phyloP scores from a whole-genome alignment of 495 filamentous ascomycete species.

The Filosporella fistucella region DNA sequence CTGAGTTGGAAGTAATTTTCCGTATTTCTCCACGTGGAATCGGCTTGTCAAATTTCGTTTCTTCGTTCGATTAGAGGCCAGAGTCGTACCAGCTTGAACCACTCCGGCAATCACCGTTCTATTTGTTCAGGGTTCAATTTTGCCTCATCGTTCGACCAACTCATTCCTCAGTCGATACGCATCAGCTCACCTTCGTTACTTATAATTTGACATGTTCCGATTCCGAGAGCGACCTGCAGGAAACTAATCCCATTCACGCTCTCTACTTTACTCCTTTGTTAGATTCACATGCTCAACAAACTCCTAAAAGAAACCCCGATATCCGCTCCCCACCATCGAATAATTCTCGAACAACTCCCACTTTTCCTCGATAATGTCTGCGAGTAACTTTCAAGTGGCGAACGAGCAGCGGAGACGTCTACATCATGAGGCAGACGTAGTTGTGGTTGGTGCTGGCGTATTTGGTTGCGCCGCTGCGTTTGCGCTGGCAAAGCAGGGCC shows the following conservation, averaged over 20 bases:
- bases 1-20: no score
- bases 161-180: background rate
- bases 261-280: background rate
- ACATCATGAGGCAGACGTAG: slow-evolving; percentile 67
- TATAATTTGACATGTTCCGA: slow-evolving; percentile 5
- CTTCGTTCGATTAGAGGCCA: no score
- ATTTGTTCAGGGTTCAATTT: background rate
- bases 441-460: slow-evolving; percentile 87
- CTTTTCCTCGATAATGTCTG: slow-evolving; percentile 9
- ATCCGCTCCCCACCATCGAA: background rate
- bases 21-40: no score
- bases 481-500: slow-evolving; percentile 76
- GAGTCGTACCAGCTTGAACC: slow-evolving; percentile 3
- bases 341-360: background rate
- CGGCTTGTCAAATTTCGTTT: no score
- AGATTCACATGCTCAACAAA: slow-evolving; percentile 8
- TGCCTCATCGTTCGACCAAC: background rate
- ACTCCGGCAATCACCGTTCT: background rate
- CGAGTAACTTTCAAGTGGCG: background rate
- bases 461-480: slow-evolving; percentile 85
- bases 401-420: slow-evolving; percentile 35
- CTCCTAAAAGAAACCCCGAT: background rate
- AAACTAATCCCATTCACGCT: no score
- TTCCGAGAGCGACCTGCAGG: background rate
- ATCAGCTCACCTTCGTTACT: slow-evolving; percentile 15